Evolutionary conservation across 2,329 filamentous ascomycete species (phyloP).

Genomic region (Cercospora brassicicola): DNA sequence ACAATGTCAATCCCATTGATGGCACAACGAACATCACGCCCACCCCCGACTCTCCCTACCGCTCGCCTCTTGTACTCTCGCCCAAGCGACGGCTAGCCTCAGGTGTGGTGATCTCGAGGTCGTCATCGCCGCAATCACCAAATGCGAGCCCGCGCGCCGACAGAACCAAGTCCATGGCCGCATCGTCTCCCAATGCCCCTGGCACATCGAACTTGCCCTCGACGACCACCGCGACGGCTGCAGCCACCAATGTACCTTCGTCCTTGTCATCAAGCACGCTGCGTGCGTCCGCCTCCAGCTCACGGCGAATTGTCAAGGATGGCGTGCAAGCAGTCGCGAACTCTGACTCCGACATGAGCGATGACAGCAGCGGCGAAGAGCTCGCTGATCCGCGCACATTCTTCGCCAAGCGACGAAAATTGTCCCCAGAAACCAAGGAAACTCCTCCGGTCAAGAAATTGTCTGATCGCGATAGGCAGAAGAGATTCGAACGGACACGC

Average conservation of each 20-base stretch:
- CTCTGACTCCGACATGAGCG: conserved; percentile 39
- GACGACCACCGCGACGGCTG: neutral
- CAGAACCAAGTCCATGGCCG: neutral
- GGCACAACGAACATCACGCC: conserved; percentile 19
- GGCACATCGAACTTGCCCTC: conserved; percentile 9
- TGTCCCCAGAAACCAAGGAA: conserved; percentile 24
- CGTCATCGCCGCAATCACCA: conserved; percentile 7
- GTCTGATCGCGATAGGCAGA: conserved; percentile 11
- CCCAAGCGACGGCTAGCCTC: conserved; percentile 15
- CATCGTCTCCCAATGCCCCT: neutral
- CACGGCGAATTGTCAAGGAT: conserved; percentile 51
- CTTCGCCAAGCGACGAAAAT: conserved; percentile 35
- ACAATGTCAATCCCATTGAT: conserved; percentile 19
- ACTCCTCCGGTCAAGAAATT: conserved; percentile 11
- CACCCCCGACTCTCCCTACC: conserved; percentile 21
- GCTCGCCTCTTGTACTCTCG: conserved; percentile 11
- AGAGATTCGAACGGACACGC: conserved; percentile 11
- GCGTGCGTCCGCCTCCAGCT: conserved; percentile 43
- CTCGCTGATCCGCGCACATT: conserved; percentile 37
- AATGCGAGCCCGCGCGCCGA: conserved; percentile 1
- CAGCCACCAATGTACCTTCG: conserved; percentile 18
- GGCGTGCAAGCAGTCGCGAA: conserved; percentile 55
- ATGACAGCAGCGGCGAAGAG: conserved; percentile 33
- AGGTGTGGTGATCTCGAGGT: conserved; percentile 7
- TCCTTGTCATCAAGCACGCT: conserved; percentile 10